Evolutionary conservation across 345 rosid genomes (phyloP).

Genomic region (Populus nigra): DNA sequence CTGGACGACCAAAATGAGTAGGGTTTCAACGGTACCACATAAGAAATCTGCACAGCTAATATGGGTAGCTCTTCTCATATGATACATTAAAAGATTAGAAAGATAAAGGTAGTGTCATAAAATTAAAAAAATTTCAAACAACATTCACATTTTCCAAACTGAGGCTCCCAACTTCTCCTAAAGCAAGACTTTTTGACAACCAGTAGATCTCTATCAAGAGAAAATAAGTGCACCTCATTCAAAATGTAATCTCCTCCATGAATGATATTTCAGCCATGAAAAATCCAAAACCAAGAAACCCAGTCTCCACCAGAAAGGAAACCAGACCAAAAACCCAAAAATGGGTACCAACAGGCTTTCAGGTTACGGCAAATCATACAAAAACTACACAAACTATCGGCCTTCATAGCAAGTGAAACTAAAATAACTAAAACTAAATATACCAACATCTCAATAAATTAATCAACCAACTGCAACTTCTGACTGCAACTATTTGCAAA

Average conservation of each 20-base stretch:
- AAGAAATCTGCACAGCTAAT: background rate
- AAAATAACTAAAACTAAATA: background rate
- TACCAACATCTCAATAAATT: background rate
- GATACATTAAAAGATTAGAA: too few species aligned
- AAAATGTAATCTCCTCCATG: background rate
- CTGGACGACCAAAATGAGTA: background rate
- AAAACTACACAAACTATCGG: background rate
- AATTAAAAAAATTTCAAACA: too few species aligned
- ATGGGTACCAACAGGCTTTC: background rate
- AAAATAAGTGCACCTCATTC: background rate
- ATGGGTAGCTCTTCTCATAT: background rate
- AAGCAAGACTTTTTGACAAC: background rate
- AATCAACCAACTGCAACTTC: background rate
- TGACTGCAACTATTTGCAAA: background rate
- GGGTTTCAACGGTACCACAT: background rate
- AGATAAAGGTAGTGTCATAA: too few species aligned
- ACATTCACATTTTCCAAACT: too few species aligned
- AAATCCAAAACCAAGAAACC: background rate
- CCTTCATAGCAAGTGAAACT: background rate
- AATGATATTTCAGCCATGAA: background rate
- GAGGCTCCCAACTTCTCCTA: background rate
- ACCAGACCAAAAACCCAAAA: background rate
- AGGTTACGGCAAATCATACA: background rate
- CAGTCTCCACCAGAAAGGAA: background rate
- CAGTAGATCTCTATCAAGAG: background rate